Evolutionary conservation across 1,284 basidiomycete species (phyloP), one percentile per base, ranked within the genome.

Genomic region (Fomitopsis palustris): DNA sequence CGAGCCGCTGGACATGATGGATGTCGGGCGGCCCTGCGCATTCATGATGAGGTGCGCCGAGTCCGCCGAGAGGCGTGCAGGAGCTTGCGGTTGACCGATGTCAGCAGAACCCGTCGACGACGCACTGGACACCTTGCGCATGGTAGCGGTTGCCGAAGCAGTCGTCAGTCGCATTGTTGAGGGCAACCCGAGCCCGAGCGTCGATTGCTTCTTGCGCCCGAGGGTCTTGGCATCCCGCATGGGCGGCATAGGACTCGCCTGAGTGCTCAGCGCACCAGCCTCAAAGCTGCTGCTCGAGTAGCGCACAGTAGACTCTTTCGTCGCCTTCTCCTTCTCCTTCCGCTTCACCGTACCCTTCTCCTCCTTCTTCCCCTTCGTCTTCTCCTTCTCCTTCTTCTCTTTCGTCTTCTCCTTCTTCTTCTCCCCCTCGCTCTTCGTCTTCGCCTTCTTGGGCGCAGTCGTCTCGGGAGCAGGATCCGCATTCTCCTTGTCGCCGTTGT

Each of bases 221-320:
- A 83, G 70, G 14, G 78, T 74, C 41, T 63, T 67, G 21, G 65
- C 27, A 21, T 59, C 60, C 21, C 54, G 39, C 54, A 43, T 73
- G 68, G 39, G 61, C 19, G 65, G 38, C 58, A 56, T 57, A 39
- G 68, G 62, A 52, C 64, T 66, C 45, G 61, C 33, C 76, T 82
- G 62, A 70, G 79, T 29, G 77, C 72, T 80, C 56, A 84, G 74
- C 2, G 77, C 70, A 25, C 86, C 87, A 0, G 79, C 79, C 69
- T 90, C 88, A 63, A 88, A 90, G 65, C 82, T 85, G 67, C 84
- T 84, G 0, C 80, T 78, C 2, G 85, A 87, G 61, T 76, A 66
- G 53, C 67, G 72, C 64, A 75, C 72, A 31, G 67, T 69, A 60
- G 72, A 73, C 60, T 74, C 72, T 62, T 73, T 72, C 52, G 35